phyloP scores from a whole-genome alignment of 352 stramenopile species.

The Phytopythium aichiense region DNA sequence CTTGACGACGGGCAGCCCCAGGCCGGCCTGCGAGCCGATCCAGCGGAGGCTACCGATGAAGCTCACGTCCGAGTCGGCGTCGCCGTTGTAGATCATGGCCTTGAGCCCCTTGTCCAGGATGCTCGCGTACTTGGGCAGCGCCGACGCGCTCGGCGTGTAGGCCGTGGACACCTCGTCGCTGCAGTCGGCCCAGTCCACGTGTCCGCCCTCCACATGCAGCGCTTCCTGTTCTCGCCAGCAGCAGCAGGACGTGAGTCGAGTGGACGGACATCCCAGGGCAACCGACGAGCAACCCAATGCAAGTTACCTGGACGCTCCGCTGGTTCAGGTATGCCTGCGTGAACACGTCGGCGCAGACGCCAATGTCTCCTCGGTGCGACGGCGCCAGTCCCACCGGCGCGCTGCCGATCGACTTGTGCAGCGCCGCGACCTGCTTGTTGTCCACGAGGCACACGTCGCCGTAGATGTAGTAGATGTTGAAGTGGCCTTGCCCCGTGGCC shows the following conservation, averaged over 20 bases:
- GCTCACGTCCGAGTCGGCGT: conserved; percentile 78
- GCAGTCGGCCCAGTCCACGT: conserved; percentile 54
- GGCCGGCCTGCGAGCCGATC: conserved; percentile 51
- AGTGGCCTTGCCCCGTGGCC: conserved; percentile 31
- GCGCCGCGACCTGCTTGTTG: conserved; percentile 37
- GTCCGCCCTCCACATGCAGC: conserved; percentile 44
- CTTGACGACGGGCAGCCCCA: conserved; percentile 57
- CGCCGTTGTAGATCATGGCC: conserved; percentile 69
- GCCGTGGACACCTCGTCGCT: conserved; percentile 41
- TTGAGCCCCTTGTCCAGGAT: conserved; percentile 51
- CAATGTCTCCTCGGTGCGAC: conserved; percentile 46
- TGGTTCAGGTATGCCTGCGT: conserved; percentile 48
- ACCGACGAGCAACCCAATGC: too few species aligned
- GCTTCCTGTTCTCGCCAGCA: conserved; percentile 22
- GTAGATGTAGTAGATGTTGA: conserved; percentile 77
- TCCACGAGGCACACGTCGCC: conserved; percentile 59
- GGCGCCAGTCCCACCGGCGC: conserved; percentile 19
- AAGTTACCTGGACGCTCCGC: conserved; percentile 36
- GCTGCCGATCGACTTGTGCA: conserved; percentile 26
- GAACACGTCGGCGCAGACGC: conserved; percentile 52
- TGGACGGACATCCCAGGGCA: background rate
- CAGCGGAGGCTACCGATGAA: conserved; percentile 87
- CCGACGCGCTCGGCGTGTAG: conserved; percentile 41
- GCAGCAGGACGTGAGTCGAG: too few species aligned
- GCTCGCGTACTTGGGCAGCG: conserved; percentile 62